A percentile compares a stretch with the other conserved stretches of the same genome.
These are phyloP conservation scores for Dactylellina parvicollis DNA, from an alignment of 2,329 filamentous ascomycete species.

Conservation along the genomic window DNA sequence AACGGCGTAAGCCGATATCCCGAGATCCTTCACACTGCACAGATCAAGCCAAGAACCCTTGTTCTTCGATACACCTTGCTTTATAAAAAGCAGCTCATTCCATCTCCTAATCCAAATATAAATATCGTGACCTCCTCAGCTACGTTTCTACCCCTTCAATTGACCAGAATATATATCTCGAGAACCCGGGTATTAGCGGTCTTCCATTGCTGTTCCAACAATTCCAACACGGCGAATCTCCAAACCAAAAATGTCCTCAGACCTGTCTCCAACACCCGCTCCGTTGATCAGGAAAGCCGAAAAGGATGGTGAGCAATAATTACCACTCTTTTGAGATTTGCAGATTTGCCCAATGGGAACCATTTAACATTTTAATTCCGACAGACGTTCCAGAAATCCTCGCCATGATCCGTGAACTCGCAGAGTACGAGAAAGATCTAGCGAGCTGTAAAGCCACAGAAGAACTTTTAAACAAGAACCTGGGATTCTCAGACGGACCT, in stretches of 20 bases:
- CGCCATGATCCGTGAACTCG: conserved; percentile 81
- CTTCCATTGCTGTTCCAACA: conserved; percentile 1
- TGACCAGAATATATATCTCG: too few species aligned
- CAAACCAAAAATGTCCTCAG: conserved; percentile 27
- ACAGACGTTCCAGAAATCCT: conserved; percentile 85
- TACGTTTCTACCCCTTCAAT: too few species aligned
- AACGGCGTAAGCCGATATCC: conserved; percentile 6
- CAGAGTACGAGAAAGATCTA: conserved; percentile 83
- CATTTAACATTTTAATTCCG: not conserved
- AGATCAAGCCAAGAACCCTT: not conserved
- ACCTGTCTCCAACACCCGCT: conserved; percentile 1
- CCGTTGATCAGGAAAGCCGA: conserved; percentile 37
- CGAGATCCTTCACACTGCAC: conserved; percentile 3
- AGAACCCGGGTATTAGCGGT: too few species aligned
- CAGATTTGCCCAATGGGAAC: conserved; percentile 7
- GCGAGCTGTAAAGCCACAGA: conserved; percentile 77
- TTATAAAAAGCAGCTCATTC: not conserved
- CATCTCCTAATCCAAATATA: too few species aligned
- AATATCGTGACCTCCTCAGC: too few species aligned
- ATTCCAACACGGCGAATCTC: conserved; percentile 4
- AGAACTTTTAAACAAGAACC: conserved; percentile 75
- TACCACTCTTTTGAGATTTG: not conserved
- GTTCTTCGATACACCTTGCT: too few species aligned
- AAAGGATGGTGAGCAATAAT: conserved; percentile 28
- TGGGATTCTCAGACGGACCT: conserved; percentile 75